Evolutionary conservation across 768 basidiomycete genomes (phyloP), one percentile per base, ranked within the genome.

Genomic region (Russula emetica): DNA sequence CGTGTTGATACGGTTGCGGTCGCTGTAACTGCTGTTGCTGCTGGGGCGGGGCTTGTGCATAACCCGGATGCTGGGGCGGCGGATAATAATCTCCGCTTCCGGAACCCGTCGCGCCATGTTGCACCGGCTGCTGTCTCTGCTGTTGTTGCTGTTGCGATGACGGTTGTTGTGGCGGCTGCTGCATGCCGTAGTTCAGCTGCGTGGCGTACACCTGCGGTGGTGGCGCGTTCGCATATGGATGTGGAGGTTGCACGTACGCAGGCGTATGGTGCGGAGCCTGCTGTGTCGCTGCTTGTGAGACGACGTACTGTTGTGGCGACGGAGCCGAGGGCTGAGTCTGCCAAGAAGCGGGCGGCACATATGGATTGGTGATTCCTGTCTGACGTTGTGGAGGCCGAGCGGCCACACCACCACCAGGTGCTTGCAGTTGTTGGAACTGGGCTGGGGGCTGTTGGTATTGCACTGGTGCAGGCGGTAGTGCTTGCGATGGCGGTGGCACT

Each of bases 371-470:
- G 22, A 67, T 30, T 47, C 67, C 61, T 7, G 62, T 52, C 26
- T 59, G 66, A 40, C 67, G 66, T 45, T 63, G 66, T 16, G 47
- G 1, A 1, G 64, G 47, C n/a, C 54, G 54, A 14, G 36, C 4
- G 36, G 44, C n/a, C 45, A 44, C 18, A 22, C 9, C 52, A 34
- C 51, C 56, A 20, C 44, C 47, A 20, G 58, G 64, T 13, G 68
- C 52, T 61, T 67, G 71, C 22, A 69, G 67, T 32, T 64, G 62
- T 22, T 62, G 68, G 13, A 40, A 75, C 24, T 79, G 82, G 26
- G 71, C 62, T 8, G 58, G 65, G 13, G 78, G 75, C 58, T 79
- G 79, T n/a, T 69, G 66, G 68, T 82, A 84, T 51, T 55, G 66
- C 20, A 32, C 51, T 30, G 61, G 67, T 28, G 56, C 53, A 42